Conservation (phyloP, 2,329 filamentous ascomycete species). For the Trichophyton rubrum region DNA sequence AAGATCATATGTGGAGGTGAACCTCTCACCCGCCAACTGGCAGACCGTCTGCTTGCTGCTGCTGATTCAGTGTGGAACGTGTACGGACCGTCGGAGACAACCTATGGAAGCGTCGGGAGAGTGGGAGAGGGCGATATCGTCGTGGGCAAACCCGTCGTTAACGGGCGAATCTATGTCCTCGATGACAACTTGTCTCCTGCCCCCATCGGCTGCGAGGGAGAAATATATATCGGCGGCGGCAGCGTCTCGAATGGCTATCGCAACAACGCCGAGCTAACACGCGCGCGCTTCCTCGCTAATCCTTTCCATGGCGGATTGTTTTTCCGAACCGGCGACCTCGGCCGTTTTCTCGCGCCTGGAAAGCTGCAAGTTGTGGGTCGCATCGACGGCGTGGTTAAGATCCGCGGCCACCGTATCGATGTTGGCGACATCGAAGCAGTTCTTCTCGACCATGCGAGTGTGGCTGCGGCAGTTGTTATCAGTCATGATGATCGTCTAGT, state of each 20-base stretch:
- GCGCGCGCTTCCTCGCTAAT: conserved; percentile 15
- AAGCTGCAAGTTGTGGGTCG: conserved; percentile 1
- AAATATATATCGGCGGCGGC: conserved; percentile 29
- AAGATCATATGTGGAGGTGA: background rate
- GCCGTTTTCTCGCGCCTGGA: background rate
- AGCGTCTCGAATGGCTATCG: conserved; percentile 19
- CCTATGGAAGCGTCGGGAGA: conserved; percentile 9
- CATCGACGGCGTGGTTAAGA: conserved; percentile 3
- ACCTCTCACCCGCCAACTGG: background rate
- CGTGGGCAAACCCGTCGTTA: conserved; percentile 22
- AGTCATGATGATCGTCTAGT: conserved; percentile 1
- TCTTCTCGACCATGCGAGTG: background rate
- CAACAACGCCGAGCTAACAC: conserved; percentile 12
- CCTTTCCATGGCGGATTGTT: conserved; percentile 5
- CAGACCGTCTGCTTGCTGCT: conserved; percentile 10
- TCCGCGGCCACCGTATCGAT: conserved; percentile 2
- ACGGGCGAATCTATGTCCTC: conserved; percentile 29
- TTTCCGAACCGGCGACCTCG: conserved; percentile 4
- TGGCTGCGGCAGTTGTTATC: background rate
- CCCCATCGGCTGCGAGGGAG: conserved; percentile 32
- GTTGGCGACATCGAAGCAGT: conserved; percentile 4
- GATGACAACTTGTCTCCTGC: conserved; percentile 28
- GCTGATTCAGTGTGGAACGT: conserved; percentile 11
- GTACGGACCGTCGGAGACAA: conserved; percentile 18
- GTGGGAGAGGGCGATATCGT: conserved; percentile 7